Percentiles rank a stretch among this genome's conserved stretches.
These are phyloP conservation scores for Botryotinia calthae DNA, from an alignment of 2,329 filamentous ascomycete genomes.

Conservation along the genomic window DNA sequence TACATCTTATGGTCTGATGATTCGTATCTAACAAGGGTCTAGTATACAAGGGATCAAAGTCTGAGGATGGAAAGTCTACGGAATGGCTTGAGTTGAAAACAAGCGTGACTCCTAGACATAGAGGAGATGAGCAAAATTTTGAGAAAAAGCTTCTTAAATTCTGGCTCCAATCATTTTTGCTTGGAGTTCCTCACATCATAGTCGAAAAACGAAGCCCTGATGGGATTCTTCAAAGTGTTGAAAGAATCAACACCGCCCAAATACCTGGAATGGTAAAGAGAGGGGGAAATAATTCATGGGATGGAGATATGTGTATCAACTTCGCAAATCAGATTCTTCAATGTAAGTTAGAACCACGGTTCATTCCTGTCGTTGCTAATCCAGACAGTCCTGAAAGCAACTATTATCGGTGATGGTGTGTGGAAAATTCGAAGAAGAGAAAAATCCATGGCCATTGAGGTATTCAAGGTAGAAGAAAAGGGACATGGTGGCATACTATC, in stretches of 20 bases:
- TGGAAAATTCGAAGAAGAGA: conserved; percentile 74
- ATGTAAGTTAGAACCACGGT: conserved; percentile 53
- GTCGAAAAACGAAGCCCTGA: conserved; percentile 78
- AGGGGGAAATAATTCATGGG: conserved; percentile 67
- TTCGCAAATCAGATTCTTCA: conserved; percentile 76
- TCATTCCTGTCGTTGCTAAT: background rate
- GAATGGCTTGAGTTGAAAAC: conserved; percentile 98
- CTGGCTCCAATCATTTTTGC: conserved; percentile 94
- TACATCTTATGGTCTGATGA: conserved; percentile 11
- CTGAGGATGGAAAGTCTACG: conserved; percentile 60
- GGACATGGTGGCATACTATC: conserved; percentile 76
- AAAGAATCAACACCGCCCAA: conserved; percentile 75
- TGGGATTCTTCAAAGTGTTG: conserved; percentile 68
- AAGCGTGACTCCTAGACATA: conserved; percentile 58
- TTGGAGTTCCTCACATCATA: conserved; percentile 88
- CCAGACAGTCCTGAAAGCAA: conserved; percentile 58
- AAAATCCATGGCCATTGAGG: conserved; percentile 64
- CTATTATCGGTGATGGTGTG: conserved; percentile 64
- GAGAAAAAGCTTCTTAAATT: conserved; percentile 91
- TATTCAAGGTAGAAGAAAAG: conserved; percentile 69
- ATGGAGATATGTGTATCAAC: conserved; percentile 91
- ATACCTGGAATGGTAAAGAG: conserved; percentile 76
- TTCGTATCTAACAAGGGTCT: conserved; percentile 4
- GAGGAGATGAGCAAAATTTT: conserved; percentile 69
- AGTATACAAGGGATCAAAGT: conserved; percentile 78